phyloP scores from a whole-genome alignment of 225 moss, liverwort and hornwort genomes.

The Physcomitrium patens region DNA sequence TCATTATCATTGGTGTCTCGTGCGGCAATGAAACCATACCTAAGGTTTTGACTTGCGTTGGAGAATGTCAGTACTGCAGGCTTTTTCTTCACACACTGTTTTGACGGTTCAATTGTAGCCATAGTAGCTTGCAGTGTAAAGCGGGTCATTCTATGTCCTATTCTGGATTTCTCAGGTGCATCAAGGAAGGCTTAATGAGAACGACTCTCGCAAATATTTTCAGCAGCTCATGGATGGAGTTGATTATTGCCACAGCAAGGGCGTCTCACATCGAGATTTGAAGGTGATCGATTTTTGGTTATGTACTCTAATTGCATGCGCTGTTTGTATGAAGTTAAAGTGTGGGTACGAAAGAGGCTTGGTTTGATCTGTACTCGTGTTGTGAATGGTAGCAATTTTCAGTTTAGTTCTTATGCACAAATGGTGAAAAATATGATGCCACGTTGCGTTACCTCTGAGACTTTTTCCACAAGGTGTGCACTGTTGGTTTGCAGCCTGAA shows the following conservation, averaged over 20 bases:
- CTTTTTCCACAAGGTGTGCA: conserved; percentile 13
- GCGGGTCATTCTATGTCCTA: conserved; percentile 4
- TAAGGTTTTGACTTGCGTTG: background rate
- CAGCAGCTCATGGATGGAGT: conserved; percentile 99
- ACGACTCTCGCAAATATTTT: conserved; percentile 84
- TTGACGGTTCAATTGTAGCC: conserved; percentile 1
- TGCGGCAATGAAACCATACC: background rate
- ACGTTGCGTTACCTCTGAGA: background rate
- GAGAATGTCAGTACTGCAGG: conserved; percentile 2
- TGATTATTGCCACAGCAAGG: conserved; percentile 95
- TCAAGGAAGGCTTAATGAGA: conserved; percentile 90
- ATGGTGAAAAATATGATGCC: conserved; percentile 4
- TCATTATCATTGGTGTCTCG: background rate
- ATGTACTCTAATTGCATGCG: background rate
- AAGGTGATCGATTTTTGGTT: conserved; percentile 56
- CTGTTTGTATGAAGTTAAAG: background rate
- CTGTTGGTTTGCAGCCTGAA: conserved; percentile 77
- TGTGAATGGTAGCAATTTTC: conserved; percentile 5
- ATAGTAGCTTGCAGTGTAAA: background rate
- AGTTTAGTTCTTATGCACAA: background rate
- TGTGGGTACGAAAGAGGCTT: background rate
- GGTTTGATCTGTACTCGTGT: background rate
- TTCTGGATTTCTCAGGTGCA: conserved; percentile 68
- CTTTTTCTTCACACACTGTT: background rate
- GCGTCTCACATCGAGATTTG: conserved; percentile 97